A percentile compares a stretch with the other conserved stretches of the same genome.
Evolutionary conservation across 176 grass and related monocot genomes (phyloP).

Genomic region (Zoysia pacifica): DNA sequence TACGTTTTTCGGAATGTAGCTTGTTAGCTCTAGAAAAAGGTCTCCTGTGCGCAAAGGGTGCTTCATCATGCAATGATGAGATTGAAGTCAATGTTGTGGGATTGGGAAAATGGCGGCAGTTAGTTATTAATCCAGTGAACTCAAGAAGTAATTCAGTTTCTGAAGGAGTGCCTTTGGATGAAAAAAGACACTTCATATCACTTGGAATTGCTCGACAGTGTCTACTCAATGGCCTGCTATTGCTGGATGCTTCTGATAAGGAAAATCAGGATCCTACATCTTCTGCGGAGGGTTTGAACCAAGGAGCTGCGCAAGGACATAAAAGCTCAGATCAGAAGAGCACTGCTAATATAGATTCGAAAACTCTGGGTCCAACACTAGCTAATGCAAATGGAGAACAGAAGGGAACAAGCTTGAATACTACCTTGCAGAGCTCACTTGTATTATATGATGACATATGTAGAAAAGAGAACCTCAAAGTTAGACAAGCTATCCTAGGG

Average conservation of each 20-base stretch:
- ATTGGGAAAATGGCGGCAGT: conserved; percentile 68
- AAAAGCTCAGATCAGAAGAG: conserved; percentile 56
- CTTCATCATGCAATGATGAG: conserved; percentile 49
- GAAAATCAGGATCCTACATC: conserved; percentile 24
- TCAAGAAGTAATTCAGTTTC: conserved; percentile 40
- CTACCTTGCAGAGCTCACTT: conserved; percentile 67
- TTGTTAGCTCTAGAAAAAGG: conserved; percentile 76
- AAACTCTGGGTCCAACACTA: conserved; percentile 35
- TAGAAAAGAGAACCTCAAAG: conserved; percentile 68
- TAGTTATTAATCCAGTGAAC: conserved; percentile 53
- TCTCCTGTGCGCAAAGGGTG: conserved; percentile 46
- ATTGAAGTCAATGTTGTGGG: conserved; percentile 75
- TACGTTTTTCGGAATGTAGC: conserved; percentile 87
- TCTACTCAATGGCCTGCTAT: conserved; percentile 68
- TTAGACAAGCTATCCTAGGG: conserved; percentile 71
- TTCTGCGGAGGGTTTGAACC: conserved; percentile 41
- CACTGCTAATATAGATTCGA: conserved; percentile 48
- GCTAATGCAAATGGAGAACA: conserved; percentile 60
- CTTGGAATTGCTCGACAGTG: conserved; percentile 70
- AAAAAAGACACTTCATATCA: conserved; percentile 54
- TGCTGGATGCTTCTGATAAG: conserved; percentile 52
- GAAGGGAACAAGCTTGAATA: conserved; percentile 54
- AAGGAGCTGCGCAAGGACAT: conserved; percentile 38
- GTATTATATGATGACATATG: conserved; percentile 57
- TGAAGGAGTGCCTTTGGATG: conserved; percentile 37